phyloP scores from a whole-genome alignment of 441 rosid genomes.

The Sinapis alba region DNA sequence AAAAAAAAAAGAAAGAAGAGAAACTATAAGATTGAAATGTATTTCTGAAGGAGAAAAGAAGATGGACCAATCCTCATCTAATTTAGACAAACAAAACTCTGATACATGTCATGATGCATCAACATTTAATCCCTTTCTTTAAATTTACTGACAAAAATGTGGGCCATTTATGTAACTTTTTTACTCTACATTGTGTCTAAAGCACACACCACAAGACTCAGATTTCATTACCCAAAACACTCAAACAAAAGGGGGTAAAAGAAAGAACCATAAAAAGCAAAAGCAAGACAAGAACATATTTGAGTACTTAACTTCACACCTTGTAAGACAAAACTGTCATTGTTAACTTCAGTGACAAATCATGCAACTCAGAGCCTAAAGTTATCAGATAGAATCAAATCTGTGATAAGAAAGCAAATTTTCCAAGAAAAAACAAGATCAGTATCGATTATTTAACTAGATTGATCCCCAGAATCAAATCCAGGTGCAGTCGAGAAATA shows the following conservation, averaged over 20 bases:
- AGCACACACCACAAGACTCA: constrained; percentile 40
- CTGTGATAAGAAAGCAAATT: constrained; percentile 1
- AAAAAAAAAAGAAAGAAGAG: constrained; percentile 17
- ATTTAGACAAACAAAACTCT: constrained; percentile 38
- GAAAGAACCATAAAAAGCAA: constrained; percentile 19
- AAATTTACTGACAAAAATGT: constrained; percentile 37
- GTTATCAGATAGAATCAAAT: neutral
- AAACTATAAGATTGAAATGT: constrained; percentile 4
- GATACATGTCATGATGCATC: constrained; percentile 23
- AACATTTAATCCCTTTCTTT: constrained; percentile 31
- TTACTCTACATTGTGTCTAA: constrained; percentile 43
- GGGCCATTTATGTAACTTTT: constrained; percentile 41
- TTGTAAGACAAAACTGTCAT: neutral
- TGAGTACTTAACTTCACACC: constrained; percentile 31
- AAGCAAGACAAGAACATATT: constrained; percentile 29
- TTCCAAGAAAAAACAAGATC: neutral
- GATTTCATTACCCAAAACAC: constrained; percentile 33
- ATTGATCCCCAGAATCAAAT: constrained; percentile 26
- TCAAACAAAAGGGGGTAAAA: constrained; percentile 26
- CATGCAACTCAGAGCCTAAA: constrained; percentile 13
- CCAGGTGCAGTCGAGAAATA: constrained; percentile 3
- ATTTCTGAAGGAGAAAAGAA: constrained; percentile 28
- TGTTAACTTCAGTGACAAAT: neutral
- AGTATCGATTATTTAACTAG: constrained; percentile 18
- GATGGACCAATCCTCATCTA: constrained; percentile 34